Percentiles rank a stretch among this genome's conserved stretches.
Conservation (phyloP, 164 flowering plant species). For the Cinnamomum chago region DNA sequence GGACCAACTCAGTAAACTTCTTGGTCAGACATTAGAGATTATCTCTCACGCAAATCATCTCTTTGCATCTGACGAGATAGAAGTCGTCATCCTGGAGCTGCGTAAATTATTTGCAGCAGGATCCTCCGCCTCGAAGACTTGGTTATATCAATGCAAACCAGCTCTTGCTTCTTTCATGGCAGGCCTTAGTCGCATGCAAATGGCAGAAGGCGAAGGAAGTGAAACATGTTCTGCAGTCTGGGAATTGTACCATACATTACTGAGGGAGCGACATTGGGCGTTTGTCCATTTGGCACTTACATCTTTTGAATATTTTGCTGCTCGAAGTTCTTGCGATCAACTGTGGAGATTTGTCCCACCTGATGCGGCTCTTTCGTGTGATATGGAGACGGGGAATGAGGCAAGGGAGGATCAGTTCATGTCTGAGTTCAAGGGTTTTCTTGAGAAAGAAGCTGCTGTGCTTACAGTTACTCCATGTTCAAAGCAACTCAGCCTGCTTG, state of each 20-base stretch:
- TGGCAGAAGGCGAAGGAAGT: conserved; percentile 51
- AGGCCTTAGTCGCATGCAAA: conserved; percentile 54
- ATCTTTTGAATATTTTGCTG: conserved; percentile 84
- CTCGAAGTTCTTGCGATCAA: conserved; percentile 63
- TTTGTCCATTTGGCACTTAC: conserved; percentile 62
- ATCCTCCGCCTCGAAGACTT: conserved; percentile 26
- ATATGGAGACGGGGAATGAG: conserved; percentile 49
- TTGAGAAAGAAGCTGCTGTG: conserved; percentile 74
- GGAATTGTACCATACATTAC: conserved; percentile 67
- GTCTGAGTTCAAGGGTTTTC: conserved; percentile 71
- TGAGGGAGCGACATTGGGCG: conserved; percentile 86
- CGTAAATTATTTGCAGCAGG: conserved; percentile 50
- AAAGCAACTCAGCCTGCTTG: conserved; percentile 45
- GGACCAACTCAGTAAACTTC: conserved; percentile 43
- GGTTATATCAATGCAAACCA: conserved; percentile 54
- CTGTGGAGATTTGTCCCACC: conserved; percentile 90
- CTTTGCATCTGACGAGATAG: conserved; percentile 58
- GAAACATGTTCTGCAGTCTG: conserved; percentile 53
- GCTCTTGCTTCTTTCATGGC: conserved; percentile 64
- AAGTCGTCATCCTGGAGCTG: conserved; percentile 60
- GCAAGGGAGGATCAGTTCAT: conserved; percentile 62
- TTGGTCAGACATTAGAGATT: conserved; percentile 54
- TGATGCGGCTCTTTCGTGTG: conserved; percentile 82
- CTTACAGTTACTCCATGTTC: conserved; percentile 24
- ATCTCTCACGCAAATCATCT: conserved; percentile 55